phyloP scores from a whole-genome alignment of 345 rosid species.

The Arabidopsis suecica region DNA sequence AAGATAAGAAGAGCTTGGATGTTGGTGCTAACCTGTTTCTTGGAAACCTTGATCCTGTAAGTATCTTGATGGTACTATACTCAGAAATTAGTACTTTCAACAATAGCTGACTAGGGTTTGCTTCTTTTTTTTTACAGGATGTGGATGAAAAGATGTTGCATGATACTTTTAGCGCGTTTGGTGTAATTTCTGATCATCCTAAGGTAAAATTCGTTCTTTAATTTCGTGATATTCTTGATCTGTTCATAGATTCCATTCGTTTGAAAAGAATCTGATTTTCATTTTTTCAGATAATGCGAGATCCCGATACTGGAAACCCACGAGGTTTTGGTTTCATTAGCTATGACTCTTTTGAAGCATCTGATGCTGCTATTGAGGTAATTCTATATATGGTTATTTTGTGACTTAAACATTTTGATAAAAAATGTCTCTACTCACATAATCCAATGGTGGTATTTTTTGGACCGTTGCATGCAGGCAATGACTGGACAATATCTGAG shows the following conservation, averaged over 20 bases:
- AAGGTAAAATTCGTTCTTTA: background rate
- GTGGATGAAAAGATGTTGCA: background rate
- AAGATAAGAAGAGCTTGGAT: background rate
- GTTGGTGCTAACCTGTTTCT: background rate
- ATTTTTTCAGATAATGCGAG: background rate
- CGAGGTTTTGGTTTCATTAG: background rate
- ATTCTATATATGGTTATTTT: too few relatives aligned
- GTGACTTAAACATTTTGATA: too few relatives aligned
- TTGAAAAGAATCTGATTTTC: too few relatives aligned
- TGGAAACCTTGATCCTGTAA: background rate
- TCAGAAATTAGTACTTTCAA: background rate
- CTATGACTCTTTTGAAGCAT: background rate
- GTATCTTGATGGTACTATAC: background rate
- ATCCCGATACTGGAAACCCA: background rate
- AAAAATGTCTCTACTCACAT: too few relatives aligned
- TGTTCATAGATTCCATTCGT: too few relatives aligned
- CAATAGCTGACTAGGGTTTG: background rate
- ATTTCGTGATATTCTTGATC: background rate
- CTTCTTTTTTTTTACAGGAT: background rate
- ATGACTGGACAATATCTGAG: constrained; percentile 25
- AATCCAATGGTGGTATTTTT: too few relatives aligned
- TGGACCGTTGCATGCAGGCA: background rate
- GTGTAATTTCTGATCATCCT: background rate
- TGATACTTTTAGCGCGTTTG: background rate
- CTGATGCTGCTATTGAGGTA: background rate